Percentiles rank a stretch among this genome's conserved stretches.
Evolutionary conservation across 2,329 filamentous ascomycete species (phyloP).

Genomic region (Stenocarpella maydis): DNA sequence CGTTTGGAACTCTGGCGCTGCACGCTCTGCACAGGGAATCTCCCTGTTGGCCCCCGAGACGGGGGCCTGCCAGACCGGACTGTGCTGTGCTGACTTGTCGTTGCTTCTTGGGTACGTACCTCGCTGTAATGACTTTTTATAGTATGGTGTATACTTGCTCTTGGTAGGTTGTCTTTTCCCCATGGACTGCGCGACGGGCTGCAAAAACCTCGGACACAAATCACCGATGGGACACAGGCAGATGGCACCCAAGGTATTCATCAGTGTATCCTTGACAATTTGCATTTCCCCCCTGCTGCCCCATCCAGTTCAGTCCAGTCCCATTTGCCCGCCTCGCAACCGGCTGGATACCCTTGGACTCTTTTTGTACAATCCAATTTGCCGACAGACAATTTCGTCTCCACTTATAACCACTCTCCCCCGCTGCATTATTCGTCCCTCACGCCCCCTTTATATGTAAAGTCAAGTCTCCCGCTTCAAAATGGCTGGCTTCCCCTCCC

Average conservation of each 20-base stretch:
- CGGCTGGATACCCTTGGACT: constrained; percentile 6
- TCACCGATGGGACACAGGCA: neutral
- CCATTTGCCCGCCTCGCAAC: neutral
- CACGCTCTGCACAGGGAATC: neutral
- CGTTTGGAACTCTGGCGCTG: constrained; percentile 9
- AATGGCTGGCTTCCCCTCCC: neutral
- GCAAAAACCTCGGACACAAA: constrained; percentile 5
- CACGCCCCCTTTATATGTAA: constrained; percentile 1
- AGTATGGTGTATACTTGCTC: neutral
- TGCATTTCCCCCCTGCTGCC: neutral
- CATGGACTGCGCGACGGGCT: neutral
- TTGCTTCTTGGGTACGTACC: too few relatives aligned
- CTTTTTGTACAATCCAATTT: constrained; percentile 24
- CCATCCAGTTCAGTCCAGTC: neutral
- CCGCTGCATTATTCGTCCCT: neutral
- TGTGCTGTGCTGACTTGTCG: constrained; percentile 10
- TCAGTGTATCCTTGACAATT: too few relatives aligned
- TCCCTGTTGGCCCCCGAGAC: constrained; percentile 2
- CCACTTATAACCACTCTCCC: neutral
- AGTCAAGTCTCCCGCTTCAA: too few relatives aligned
- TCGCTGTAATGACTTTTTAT: too few relatives aligned
- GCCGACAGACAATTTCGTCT: constrained; percentile 9
- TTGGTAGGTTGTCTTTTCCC: constrained; percentile 1
- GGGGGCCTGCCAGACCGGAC: neutral
- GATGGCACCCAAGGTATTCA: neutral